Conservation (phyloP, 331 rosid genomes). For the Telfairia occidentalis region DNA sequence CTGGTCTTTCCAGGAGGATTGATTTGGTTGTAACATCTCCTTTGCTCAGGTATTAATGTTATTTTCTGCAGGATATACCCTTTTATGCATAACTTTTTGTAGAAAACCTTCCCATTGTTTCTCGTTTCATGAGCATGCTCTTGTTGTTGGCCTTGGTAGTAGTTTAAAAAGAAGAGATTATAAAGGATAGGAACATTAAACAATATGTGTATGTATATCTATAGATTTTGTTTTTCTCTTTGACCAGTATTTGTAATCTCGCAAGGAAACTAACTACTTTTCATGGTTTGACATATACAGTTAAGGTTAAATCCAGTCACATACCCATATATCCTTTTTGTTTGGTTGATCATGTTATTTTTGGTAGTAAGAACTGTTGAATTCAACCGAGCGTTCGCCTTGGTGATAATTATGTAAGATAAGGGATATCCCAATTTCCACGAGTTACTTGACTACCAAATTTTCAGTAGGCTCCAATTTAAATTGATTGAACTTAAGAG, state of each 20-base stretch:
- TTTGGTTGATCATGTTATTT: background rate
- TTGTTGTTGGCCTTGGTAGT: background rate
- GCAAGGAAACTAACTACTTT: background rate
- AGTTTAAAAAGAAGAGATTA: background rate
- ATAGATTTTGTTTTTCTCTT: background rate
- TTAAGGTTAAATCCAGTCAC: background rate
- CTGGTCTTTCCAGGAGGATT: slow-evolving; percentile 35
- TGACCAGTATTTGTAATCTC: background rate
- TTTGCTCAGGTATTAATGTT: slow-evolving; percentile 26
- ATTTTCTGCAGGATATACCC: background rate
- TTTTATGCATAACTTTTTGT: background rate
- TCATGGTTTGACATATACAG: background rate
- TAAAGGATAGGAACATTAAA: background rate
- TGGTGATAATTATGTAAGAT: background rate
- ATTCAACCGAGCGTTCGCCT: background rate
- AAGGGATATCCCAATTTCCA: background rate
- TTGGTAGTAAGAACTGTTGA: background rate
- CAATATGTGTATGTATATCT: no score
- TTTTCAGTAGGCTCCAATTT: background rate
- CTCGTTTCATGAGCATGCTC: background rate
- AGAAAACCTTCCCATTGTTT: background rate
- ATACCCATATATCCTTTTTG: background rate
- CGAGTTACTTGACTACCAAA: background rate
- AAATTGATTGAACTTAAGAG: background rate
- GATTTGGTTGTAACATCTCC: slow-evolving; percentile 34